Base-by-base conservation (phyloP, 176 grass and related monocot genomes). In the Dendrocalamus sinicus region DNA sequence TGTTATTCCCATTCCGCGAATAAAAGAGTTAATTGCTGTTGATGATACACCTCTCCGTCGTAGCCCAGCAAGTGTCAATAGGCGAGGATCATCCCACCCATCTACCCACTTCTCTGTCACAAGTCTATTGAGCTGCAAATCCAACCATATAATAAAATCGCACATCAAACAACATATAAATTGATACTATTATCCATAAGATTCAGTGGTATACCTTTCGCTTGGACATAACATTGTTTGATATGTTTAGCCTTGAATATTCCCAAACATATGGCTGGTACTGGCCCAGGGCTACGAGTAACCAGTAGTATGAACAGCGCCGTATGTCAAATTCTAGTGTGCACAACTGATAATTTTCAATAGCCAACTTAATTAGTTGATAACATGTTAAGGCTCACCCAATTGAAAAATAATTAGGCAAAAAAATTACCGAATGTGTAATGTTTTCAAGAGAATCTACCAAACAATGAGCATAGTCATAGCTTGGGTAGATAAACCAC, bases 401-500 rank as follows among this genome's bases (percentile, higher is more conserved):
- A 74, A 60, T 7, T 48, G 6, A 83, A 41, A 83, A 35, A 9
- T 51, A 83, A 59, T 80, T 41, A 17, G 41, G 40, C 28, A 60
- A 60, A 39, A 82, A 76, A 74, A 92, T 89, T 92, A 98, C 93
- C 78, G 93, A 98, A 81, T 98, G 96, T 54, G 93, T 98, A 43
- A 98, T 92, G 67, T 98, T 95, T 84, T 98, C 93, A 67, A 98
- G 70, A 86, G 96, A 98, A 91, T 98, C 96, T 73, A 98, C 93
- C 79, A 98, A 91, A 74, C 93, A 95, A 87, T 98, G 93, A 91
- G 93, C 86, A 48, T 92, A 98, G 70, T 98, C 93, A n/a, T 95
- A 95, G 88, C 93, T 98, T 19, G 96, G 96, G 88, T 98, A 98
- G 84, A 98, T 95, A 76, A 91, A 95, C 96, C 96, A 98, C 61